A percentile compares a stretch with the other conserved stretches of the same genome.
These are phyloP conservation scores for Colletotrichum sp. DNA, from an alignment of 2,329 filamentous ascomycete species.

Conservation along the genomic window DNA sequence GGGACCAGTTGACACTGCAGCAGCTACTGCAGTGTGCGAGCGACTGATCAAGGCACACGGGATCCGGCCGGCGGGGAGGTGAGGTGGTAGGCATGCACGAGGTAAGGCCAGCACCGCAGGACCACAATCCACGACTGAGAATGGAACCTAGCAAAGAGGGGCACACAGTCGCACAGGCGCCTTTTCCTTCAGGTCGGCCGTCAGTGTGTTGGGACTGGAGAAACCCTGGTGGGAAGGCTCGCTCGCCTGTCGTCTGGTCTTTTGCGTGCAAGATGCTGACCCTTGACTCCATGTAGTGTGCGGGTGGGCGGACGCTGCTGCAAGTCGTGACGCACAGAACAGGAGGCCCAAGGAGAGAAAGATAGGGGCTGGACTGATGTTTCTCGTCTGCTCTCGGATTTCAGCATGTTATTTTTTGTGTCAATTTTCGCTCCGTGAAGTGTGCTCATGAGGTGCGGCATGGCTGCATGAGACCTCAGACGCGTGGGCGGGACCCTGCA, in stretches of 20 bases:
- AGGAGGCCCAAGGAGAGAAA: neutral
- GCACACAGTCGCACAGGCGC: neutral
- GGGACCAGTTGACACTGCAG: slow-evolving; percentile 7
- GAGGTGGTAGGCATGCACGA: neutral
- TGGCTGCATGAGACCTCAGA: slow-evolving; percentile 16
- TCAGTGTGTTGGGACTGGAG: neutral
- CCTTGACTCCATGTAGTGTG: neutral
- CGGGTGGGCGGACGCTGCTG: neutral
- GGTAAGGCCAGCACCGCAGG: neutral
- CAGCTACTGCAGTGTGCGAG: slow-evolving; percentile 10
- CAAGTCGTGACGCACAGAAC: slow-evolving; percentile 17
- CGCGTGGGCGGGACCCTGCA: slow-evolving; percentile 21
- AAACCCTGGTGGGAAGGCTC: neutral
- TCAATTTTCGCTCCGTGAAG: neutral
- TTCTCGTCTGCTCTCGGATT: neutral
- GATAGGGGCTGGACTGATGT: neutral
- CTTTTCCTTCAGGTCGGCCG: neutral
- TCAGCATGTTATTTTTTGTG: neutral
- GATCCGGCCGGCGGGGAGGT: neutral
- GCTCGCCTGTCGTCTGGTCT: slow-evolving; percentile 8
- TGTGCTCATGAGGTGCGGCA: neutral
- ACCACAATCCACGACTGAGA: neutral
- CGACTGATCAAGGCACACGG: slow-evolving; percentile 6
- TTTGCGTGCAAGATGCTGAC: neutral
- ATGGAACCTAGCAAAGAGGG: neutral